Evolutionary conservation across 2,329 filamentous ascomycete genomes (phyloP), one percentile per base, ranked within the genome.

Genomic region (Diaporthe velutina): DNA sequence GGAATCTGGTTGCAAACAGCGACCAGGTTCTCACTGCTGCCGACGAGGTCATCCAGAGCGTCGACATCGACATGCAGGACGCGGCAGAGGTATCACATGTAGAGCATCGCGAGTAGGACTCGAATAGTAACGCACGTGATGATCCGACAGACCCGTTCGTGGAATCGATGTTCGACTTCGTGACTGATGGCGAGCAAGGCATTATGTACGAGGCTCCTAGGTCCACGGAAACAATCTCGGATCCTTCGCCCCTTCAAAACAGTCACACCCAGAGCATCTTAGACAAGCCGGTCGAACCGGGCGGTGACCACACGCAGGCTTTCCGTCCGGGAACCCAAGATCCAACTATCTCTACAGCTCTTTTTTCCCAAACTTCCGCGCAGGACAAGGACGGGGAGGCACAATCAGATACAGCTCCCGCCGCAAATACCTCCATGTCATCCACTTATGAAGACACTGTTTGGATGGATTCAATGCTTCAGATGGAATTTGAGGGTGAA

Each of bases 101-200:
- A 61, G 70, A 72, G 30, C 70, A 72, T 64, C 58, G 48, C 70
- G 70, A 72, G 70, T 72, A 72, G 70, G 60, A 38, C 70, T 64
- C 70, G 70, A 42, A 30, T 54, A 52, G 33, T 54, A 30, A 42
- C 57, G 17, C 64, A 19, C 30, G 42, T 45, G 68, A 40, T 48
- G 57, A 42, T 61, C 12, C 1, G 45, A 35, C 35, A 4, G n/a
- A 40, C 54, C 54, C 45, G 45, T 33, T 22, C 33, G 4, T 9
- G n/a, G 42, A 7, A 33, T 13, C 38, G 45, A 54, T 30, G 17
- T 25, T 64, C 22, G 10, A 38, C 3, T 42, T 2, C 10, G 19
- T 5, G 57, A 4, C n/a, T 33, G 28, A 8, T 33, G 15, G 10
- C 7, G 9, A 28, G 3, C 30, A 19, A 6, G 13, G n/a, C n/a